phyloP scores from a whole-genome alignment of 306 rosid species.

The Psophocarpus tetragonolobus region DNA sequence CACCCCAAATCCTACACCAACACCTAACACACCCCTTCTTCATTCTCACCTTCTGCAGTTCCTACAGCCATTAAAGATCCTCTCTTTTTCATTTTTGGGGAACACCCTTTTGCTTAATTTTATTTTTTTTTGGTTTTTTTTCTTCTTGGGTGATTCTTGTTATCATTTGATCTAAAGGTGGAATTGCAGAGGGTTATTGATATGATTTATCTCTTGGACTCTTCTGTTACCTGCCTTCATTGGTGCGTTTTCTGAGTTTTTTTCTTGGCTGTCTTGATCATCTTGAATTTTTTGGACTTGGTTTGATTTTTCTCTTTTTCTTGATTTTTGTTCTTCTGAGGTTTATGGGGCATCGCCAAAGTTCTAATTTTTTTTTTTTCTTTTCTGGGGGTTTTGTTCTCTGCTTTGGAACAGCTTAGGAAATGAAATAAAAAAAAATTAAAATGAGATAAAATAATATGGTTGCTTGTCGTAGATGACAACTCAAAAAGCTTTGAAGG shows the following conservation, averaged over 20 bases:
- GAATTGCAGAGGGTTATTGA: constrained; percentile 44
- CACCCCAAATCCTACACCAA: constrained; percentile 31
- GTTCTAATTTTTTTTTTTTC: background rate
- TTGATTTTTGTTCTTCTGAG: constrained; percentile 25
- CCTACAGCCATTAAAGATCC: background rate
- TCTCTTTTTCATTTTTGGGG: background rate
- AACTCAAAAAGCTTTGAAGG: constrained; percentile 35
- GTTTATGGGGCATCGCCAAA: constrained; percentile 34
- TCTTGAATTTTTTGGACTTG: constrained; percentile 13
- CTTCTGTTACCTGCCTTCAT: constrained; percentile 44
- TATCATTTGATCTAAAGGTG: constrained; percentile 41
- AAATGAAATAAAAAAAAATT: background rate
- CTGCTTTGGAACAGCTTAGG: background rate
- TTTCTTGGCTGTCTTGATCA: background rate
- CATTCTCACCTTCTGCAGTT: constrained; percentile 35
- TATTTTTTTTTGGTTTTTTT: background rate
- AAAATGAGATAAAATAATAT: background rate
- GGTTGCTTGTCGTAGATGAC: constrained; percentile 50
- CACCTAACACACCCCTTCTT: constrained; percentile 34
- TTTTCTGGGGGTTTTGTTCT: background rate
- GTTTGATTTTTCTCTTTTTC: constrained; percentile 35
- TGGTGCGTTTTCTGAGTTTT: constrained; percentile 55
- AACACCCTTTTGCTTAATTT: constrained; percentile 8
- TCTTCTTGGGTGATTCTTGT: background rate
- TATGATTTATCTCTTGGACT: constrained; percentile 50